Base-by-base conservation (phyloP, 2,329 filamentous ascomycete genomes). In the Calonectria henricotiae region DNA sequence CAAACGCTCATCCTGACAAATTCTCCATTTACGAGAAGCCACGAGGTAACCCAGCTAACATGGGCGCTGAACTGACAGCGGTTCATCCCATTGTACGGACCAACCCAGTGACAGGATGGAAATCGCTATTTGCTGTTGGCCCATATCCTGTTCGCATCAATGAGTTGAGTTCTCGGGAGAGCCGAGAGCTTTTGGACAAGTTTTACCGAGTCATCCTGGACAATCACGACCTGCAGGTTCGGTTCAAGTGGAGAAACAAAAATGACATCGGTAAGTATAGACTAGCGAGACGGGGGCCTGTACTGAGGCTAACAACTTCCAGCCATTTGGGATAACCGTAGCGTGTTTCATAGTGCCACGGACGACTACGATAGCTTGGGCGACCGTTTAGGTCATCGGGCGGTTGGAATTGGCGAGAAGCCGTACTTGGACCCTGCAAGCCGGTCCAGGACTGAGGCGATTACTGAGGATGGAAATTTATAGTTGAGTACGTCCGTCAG, bases 21-120 rank as follows among this genome's bases (percentile, higher is more conserved):
- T 77, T 79, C 41, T 72, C 76, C 41, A 70, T 83, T 13, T 81
- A 83, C 44, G 77, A 80, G 11, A 71, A 79, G n/a, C 72, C 79
- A 2, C 74, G 83, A 11, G 84, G 83, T 2, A 66, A 75, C 20
- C 78, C 79, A 0, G 74, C 69, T 5, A 91, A 91, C 69, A 77
- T 86, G 1, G 89, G 87, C 2, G 79, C 75, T 20, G 80, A 85
- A 5, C 80, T 91, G 41, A 77, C 75, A 11, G 85, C 88, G 0
- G 80, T 84, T 0, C 89, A 91, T 70, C 89, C 89, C 0, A 85
- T 90, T 1, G 83, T 91, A 5, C 84, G 89, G 12, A 91, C 89
- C 0, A 90, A 91, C 65, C 89, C 89, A 0, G 89, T 91, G 0
- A 90, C 89, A 0, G 89, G 89, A 0, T 91, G 89, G 89, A 91